Evolutionary conservation across 163 green algal genomes (phyloP), one percentile per base, ranked within the genome.

Genomic region (Smithsoniella earleae): DNA sequence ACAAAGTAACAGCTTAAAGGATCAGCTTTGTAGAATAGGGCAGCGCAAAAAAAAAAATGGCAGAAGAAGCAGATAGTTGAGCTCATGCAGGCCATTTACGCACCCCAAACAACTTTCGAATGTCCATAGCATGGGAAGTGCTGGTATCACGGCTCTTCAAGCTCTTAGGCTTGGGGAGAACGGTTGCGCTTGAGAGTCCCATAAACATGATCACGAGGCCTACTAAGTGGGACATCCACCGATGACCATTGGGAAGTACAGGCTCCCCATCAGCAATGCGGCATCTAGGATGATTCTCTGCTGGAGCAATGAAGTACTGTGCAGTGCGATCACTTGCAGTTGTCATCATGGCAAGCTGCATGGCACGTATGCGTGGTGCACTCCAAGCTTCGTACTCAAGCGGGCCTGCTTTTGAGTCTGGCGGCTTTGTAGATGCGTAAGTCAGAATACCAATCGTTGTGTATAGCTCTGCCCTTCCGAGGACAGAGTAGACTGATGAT

Each of bases 341-440:
- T 4, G 34, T 4, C 58, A 69, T 69, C 58, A 69, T 69, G 1
- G 58, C 34, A 36, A 69, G 43, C 58, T 69, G 58, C 58, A 69
- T 30, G 16, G 58, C 20, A 33, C 58, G 58, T 34, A 33, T 69
- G 58, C 58, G 58, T 16, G 58, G 58, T n/a, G 58, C 43, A 33
- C 58, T 69, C 58, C 58, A 69, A 18, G 58, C 58, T 31, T 69
- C 58, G 1, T 69, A 69, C 58, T 69, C 58, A 37, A 69, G 58
- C 20, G 58, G 27, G 25, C 58, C 58, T 4, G 58, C 5, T 31
- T 34, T 69, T 5, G 58, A 43, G 58, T 69, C 58, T 5, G 58
- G 58, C 3, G 58, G 58, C 58, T 69, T 69, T 0, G 27, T 43
- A 36, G 58, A 30, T 34, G 58, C 58, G 16, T 69, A 36, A 22